Evolutionary conservation across 495 filamentous ascomycete species (phyloP), one percentile per base, ranked within the genome.

Genomic region (Penicillium longicatenatum): DNA sequence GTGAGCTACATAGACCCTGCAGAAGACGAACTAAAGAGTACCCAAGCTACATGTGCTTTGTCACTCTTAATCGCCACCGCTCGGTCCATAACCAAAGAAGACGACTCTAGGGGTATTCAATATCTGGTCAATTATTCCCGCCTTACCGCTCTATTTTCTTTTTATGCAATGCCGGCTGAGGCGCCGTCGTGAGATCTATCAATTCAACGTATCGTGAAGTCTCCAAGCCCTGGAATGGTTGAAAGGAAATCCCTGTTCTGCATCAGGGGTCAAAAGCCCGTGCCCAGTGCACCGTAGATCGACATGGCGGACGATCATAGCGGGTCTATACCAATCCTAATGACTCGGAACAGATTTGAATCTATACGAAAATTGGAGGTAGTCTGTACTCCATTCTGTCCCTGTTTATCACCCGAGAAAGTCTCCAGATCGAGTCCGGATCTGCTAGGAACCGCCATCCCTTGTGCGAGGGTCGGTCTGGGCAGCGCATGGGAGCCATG

Each of bases 401-500:
- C 12, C 17, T 19, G 20, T 44, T 6, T 41, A 41, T 17, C 2
- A n/a, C 2, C 14, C 37, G n/a, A 41, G 1, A 10, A 14, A 14
- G 37, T 6, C 31, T 35, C 31, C 16, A 11, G 37, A n/a, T 39
- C 37, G 7, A 39, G 16, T 39, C 24, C 45, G 22, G 22, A 48
- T 26, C 37, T 48, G 17, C 24, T 29, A 48, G 24, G 24, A 31
- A 48, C 16, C 24, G 30, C 24, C 24, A 31, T 48, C 24, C 44
- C n/a, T 26, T 46, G 45, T 48, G 45, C 45, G 14, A 48, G 12
- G 45, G 21, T 22, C 22, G 44, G 24, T 3, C 45, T 12, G 19
- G 11, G 19, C 19, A 21, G 42, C 19, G 45, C 45, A 48, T 48
- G 45, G 45, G 45, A 48, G 45, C 45, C 45, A 48, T 48, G 45